Evolutionary conservation across 495 filamentous ascomycete genomes (phyloP), one percentile per base, ranked within the genome.

Genomic region (Acidomyces sp.): DNA sequence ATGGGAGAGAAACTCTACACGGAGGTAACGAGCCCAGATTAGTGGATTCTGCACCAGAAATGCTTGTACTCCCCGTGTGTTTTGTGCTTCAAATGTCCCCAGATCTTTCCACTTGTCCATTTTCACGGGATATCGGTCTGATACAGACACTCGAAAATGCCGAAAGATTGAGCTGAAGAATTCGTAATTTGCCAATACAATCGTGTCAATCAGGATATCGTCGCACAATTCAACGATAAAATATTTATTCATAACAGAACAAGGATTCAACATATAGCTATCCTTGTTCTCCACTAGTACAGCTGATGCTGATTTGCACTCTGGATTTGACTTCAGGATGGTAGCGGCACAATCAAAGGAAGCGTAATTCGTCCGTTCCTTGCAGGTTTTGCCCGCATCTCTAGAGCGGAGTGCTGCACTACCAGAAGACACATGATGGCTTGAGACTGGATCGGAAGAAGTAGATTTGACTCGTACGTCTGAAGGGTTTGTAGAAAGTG

Each of bases 81-180:
- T 96, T 26, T 81, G 71, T 0, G 87, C 90, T 54, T 93, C 80
- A 53, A 84, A 96, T 2, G 78, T 81, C 2, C 85, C 90, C 24
- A 96, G 58, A 27, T 84, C 77, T 44, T 80, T 82, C 90, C 90
- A 97, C 49, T 87, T 85, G 31, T 92, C 87, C 33, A 74, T 55
- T 58, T 94, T 94, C 21, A 88, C 80, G 2, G 90, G 90, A 58
- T 95, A 95, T 24, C 82, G 75, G 60, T 95, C 90, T 23, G 85
- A 84, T 17, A 94, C 86, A 54, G 80, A 85, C 38, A 96, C 75
- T 15, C 82, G 69, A 57, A 97, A 93, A 16, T 74, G 80, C 39
- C 84, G 80, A 53, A 96, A 84, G 69, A 93, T 95, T 46, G 83
- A 92, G 37, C 84, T 93, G 63, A 97, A 97, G 66, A 97, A 97